Percentiles rank a stretch among this genome's conserved stretches.
phyloP scores from a whole-genome alignment of 2,329 filamentous ascomycete species.

The Fusarium vanettenii region DNA sequence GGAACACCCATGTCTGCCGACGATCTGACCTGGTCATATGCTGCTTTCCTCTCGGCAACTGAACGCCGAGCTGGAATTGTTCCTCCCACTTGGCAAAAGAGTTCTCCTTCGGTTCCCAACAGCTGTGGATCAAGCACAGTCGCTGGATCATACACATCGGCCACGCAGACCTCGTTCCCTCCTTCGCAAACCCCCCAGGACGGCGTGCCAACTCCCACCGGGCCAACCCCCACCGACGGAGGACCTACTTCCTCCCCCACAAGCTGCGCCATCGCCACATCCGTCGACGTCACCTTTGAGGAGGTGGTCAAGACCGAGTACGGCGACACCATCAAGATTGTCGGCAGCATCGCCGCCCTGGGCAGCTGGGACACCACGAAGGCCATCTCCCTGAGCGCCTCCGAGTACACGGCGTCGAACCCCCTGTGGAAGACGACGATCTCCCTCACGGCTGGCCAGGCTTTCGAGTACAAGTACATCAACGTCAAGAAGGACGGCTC shows the following conservation, averaged over 20 bases:
- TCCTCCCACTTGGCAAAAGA: conserved; percentile 67
- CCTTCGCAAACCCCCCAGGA: conserved; percentile 58
- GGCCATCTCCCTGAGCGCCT: conserved; percentile 68
- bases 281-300: conserved; percentile 72
- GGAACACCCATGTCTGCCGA: conserved; percentile 70
- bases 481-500: conserved; percentile 65
- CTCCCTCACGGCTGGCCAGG: conserved; percentile 64
- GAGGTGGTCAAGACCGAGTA: conserved; percentile 66
- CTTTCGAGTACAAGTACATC: conserved; percentile 77
- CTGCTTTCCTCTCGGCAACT: conserved; percentile 73
- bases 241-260: conserved; percentile 45
- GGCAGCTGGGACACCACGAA: conserved; percentile 70
- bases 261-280: conserved; percentile 53
- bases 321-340: conserved; percentile 74
- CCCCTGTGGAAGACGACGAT: conserved; percentile 72
- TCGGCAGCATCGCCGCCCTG: conserved; percentile 68
- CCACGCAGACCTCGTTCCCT: conserved; percentile 62
- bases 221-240: conserved; percentile 43
- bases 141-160: conserved; percentile 62
- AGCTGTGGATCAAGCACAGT: conserved; percentile 61
- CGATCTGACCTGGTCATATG: conserved; percentile 81
- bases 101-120: conserved; percentile 59
- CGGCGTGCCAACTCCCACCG: conserved; percentile 47
- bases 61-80: conserved; percentile 66
- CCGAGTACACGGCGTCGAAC: conserved; percentile 67